These are phyloP conservation scores for Cryptococcus depauperatus DNA, from an alignment of 1,284 basidiomycete species.

Conservation along the genomic window DNA sequence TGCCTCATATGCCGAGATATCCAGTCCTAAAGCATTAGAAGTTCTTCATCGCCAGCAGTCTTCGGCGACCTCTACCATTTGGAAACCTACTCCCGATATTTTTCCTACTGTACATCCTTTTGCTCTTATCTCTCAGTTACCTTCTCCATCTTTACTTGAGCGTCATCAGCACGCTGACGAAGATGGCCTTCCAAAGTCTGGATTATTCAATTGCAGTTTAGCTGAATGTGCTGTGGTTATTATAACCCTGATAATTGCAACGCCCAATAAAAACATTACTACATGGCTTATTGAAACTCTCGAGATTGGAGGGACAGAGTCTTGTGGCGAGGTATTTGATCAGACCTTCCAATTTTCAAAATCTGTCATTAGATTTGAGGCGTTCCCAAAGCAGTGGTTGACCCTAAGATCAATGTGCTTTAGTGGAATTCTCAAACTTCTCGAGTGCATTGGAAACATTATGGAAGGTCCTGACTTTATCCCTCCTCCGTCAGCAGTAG, in stretches of 20 bases:
- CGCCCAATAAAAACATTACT: slow-evolving; percentile 66
- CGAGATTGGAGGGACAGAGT: slow-evolving; percentile 78
- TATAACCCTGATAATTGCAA: slow-evolving; percentile 69
- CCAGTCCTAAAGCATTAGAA: slow-evolving; percentile 57
- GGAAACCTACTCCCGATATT: slow-evolving; percentile 63
- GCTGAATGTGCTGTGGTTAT: slow-evolving; percentile 83
- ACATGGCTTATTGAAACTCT: slow-evolving; percentile 69
- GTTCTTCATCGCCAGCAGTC: slow-evolving; percentile 64
- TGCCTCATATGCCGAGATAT: slow-evolving; percentile 79
- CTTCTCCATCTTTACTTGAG: slow-evolving; percentile 47
- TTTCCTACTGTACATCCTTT: slow-evolving; percentile 94
- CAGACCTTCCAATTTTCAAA: slow-evolving; percentile 73
- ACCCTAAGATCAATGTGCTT: slow-evolving; percentile 86
- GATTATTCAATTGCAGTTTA: slow-evolving; percentile 66
- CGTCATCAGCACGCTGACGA: slow-evolving; percentile 19
- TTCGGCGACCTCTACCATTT: slow-evolving; percentile 51
- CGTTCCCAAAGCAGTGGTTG: slow-evolving; percentile 86
- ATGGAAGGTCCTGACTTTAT: slow-evolving; percentile 69
- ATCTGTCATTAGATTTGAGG: slow-evolving; percentile 78
- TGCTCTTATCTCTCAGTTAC: slow-evolving; percentile 66
- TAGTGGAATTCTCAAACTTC: slow-evolving; percentile 78
- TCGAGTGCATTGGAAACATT: slow-evolving; percentile 69
- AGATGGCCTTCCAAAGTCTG: slow-evolving; percentile 35
- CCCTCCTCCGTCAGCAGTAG: slow-evolving; percentile 48
- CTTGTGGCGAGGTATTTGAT: slow-evolving; percentile 61